Evolutionary conservation across 345 rosid species (phyloP), one percentile per base, ranked within the genome.

Genomic region (Arabis alpina): DNA sequence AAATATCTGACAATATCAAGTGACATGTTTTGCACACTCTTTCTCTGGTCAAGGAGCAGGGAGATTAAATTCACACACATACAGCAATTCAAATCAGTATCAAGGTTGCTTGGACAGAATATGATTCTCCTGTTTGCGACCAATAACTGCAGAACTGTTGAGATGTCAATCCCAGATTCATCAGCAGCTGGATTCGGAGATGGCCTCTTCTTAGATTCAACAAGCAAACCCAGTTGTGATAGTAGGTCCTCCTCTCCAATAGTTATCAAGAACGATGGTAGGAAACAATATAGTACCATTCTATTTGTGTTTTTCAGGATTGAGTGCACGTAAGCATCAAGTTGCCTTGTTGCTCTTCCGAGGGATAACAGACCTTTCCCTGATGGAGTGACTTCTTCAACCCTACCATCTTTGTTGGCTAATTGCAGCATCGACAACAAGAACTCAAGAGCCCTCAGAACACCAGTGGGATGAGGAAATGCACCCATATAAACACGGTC

Each of bases 401-500:
- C 88, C 54, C 86, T 85, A 42, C 99, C 98, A 86, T 92, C 90
- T 84, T 95, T 95, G 80, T 95, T 95, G 54, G 97, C 98, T 80
- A 95, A 80, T 66, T 92, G 98, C 74, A 95, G 82, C 97, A 95
- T 87, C 12, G 99, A 95, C 79, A 95, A 76, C 76, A 95, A 79
- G 79, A 95, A 95, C 80, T 95, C 99, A 23, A 95, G 82, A 70
- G 87, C 91, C 72, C 81, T 89, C 56, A 92, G 81, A 68, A 89
- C 93, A 77, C 76, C 85, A 52, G 83, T 77, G 67, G 99, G 91
- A 71, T 85, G 96, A 80, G 97, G 91, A 76, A 94, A 88, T 64
- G 97, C 96, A 76, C 98, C 97, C 96, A 92, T 94, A 73, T 88
- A 94, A 36, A 88, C 89, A 54, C 98, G 92, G 77, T 94, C 99